A percentile compares a stretch with the other conserved stretches of the same genome.
Conservation (phyloP, 352 stramenopile genomes). For the Phytopythium vexans region DNA sequence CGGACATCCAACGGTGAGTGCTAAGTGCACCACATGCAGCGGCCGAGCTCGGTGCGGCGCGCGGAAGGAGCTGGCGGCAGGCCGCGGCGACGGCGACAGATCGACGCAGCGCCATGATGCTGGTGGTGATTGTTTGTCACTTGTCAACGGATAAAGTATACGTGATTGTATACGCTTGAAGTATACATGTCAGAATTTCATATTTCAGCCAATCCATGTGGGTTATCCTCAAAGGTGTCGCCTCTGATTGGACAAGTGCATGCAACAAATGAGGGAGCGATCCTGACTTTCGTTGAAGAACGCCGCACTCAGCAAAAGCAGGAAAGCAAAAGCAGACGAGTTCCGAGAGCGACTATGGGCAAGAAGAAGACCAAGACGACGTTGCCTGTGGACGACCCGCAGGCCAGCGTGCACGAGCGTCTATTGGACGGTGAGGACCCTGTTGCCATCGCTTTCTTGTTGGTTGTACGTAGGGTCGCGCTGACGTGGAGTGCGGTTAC, state of each 20-base stretch:
- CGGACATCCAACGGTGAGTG: background rate
- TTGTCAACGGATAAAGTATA: too few species aligned
- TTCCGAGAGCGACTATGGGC: constrained; percentile 26
- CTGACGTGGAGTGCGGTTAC: background rate
- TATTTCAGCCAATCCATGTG: too few species aligned
- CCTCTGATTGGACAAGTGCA: too few species aligned
- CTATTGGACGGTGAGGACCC: constrained; percentile 37
- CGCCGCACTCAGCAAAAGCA: constrained; percentile 19
- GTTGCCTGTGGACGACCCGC: constrained; percentile 39
- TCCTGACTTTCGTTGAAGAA: background rate
- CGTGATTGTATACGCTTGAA: too few species aligned
- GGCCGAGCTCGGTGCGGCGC: background rate
- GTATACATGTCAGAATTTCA: too few species aligned
- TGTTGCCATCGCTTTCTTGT: background rate
- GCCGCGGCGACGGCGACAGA: too few species aligned
- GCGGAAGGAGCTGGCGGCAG: background rate
- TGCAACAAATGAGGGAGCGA: too few species aligned
- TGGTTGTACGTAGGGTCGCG: too few species aligned
- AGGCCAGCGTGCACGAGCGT: constrained; percentile 37
- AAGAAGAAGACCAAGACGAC: constrained; percentile 63
- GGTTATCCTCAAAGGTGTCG: too few species aligned
- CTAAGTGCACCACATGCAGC: background rate
- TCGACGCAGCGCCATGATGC: too few species aligned
- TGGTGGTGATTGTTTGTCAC: too few species aligned
- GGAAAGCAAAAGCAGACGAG: constrained; percentile 10